phyloP scores from a whole-genome alignment of 805 yeast species.

The Teunomyces pallodes region DNA sequence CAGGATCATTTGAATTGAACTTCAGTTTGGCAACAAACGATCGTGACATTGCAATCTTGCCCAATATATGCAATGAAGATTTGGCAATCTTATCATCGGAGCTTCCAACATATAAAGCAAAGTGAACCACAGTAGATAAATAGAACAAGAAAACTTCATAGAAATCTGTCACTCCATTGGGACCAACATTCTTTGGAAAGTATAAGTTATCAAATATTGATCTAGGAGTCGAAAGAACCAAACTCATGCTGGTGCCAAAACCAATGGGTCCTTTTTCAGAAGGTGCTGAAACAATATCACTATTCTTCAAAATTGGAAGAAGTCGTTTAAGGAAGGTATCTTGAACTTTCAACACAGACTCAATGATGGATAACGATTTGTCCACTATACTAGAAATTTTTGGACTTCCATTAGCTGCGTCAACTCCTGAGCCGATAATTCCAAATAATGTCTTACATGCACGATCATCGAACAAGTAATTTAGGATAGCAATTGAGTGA shows the following conservation, averaged over 20 bases:
- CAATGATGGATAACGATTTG: constrained; percentile 43
- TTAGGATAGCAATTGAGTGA: constrained; percentile 66
- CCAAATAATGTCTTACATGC: constrained; percentile 56
- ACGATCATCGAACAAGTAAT: constrained; percentile 58
- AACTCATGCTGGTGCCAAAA: constrained; percentile 27
- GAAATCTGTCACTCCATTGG: constrained; percentile 62
- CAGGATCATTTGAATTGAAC: constrained; percentile 16
- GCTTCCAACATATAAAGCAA: constrained; percentile 73
- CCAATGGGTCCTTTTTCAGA: constrained; percentile 14
- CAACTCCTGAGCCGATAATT: constrained; percentile 59
- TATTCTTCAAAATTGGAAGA: constrained; percentile 47
- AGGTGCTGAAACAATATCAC: constrained; percentile 14
- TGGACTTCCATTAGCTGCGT: constrained; percentile 46
- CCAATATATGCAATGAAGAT: constrained; percentile 52
- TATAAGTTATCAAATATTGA: constrained; percentile 30
- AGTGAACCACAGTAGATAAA: constrained; percentile 67
- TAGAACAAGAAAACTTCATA: constrained; percentile 71
- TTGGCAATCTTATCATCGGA: constrained; percentile 49
- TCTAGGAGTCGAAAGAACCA: constrained; percentile 21
- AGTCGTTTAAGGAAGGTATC: constrained; percentile 56
- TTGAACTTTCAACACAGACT: constrained; percentile 51
- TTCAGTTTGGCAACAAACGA: constrained; percentile 37
- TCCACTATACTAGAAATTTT: constrained; percentile 35
- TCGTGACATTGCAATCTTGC: constrained; percentile 46
- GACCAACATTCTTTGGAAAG: constrained; percentile 45